A percentile compares a stretch with the other conserved stretches of the same genome.
These are phyloP conservation scores for Fusarium sp. DNA, from an alignment of 2,329 filamentous ascomycete species.

Conservation along the genomic window DNA sequence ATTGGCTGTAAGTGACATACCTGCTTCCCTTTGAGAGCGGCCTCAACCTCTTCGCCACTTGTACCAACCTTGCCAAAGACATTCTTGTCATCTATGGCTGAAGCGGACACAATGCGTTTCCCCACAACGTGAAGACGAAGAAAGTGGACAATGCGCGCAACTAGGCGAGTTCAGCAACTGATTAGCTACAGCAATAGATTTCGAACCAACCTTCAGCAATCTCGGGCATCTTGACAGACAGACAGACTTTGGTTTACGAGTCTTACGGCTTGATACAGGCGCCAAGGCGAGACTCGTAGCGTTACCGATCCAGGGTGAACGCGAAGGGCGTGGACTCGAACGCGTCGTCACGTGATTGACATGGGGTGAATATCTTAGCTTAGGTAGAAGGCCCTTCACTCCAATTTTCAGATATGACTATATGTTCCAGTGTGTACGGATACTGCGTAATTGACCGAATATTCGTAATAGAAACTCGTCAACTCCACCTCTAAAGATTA, in stretches of 20 bases:
- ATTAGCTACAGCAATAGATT: background rate
- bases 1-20: conserved; percentile 35
- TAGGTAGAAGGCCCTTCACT: background rate
- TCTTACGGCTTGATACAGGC: background rate
- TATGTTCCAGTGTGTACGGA: background rate
- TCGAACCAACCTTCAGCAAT: conserved; percentile 65
- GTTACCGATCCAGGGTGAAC: conserved; percentile 13
- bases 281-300: conserved; percentile 5
- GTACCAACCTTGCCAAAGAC: conserved; percentile 94
- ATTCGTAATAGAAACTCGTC: background rate
- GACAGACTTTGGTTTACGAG: background rate
- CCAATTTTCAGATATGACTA: background rate
- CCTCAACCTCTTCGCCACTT: conserved; percentile 77
- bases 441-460: background rate
- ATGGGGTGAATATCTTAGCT: background rate
- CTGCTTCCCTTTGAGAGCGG: conserved; percentile 79
- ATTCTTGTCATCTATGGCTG: conserved; percentile 81
- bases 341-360: conserved; percentile 41
- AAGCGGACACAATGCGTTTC: conserved; percentile 77
- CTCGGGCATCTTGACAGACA: conserved; percentile 63
- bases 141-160: conserved; percentile 88
- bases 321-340: conserved; percentile 18
- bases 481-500: background rate
- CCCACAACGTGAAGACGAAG: conserved; percentile 86
- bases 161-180: conserved; percentile 50